phyloP scores from a whole-genome alignment of 768 basidiomycete genomes.

The Vararia minispora region DNA sequence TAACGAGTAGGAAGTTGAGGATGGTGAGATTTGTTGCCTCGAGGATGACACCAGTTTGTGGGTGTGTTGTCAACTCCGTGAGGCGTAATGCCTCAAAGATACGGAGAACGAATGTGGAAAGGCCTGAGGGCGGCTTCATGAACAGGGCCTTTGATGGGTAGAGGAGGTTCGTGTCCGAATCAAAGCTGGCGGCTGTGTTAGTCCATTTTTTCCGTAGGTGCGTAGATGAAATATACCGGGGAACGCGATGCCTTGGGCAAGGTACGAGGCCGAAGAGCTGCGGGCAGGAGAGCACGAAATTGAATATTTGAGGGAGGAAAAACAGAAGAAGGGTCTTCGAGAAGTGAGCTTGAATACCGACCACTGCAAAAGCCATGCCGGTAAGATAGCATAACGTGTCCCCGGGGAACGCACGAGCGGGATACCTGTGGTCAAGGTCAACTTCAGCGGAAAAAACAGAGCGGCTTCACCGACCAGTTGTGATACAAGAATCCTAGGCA shows the following conservation, averaged over 20 bases:
- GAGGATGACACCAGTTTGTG: slow-evolving; percentile 43
- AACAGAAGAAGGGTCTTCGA: slow-evolving; percentile 94
- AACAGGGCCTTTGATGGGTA: slow-evolving; percentile 65
- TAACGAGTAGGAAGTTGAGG: slow-evolving; percentile 73
- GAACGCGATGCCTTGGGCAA: slow-evolving; percentile 90
- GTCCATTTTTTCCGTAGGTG: too few species aligned
- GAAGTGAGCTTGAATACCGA: slow-evolving; percentile 95
- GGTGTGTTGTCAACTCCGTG: slow-evolving; percentile 48
- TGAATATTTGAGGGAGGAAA: slow-evolving; percentile 97
- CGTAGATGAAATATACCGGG: slow-evolving; percentile 42
- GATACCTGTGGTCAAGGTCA: slow-evolving; percentile 56
- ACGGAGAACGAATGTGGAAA: slow-evolving; percentile 45
- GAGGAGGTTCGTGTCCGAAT: slow-evolving; percentile 63
- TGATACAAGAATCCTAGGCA: slow-evolving; percentile 88
- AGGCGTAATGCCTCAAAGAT: slow-evolving; percentile 53
- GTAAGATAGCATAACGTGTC: slow-evolving; percentile 97
- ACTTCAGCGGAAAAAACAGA: not conserved
- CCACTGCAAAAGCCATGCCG: slow-evolving; percentile 98
- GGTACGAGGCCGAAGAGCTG: slow-evolving; percentile 91
- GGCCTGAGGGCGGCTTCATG: slow-evolving; percentile 39
- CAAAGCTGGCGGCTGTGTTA: slow-evolving; percentile 40
- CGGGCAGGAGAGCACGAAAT: slow-evolving; percentile 89
- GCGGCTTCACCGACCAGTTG: slow-evolving; percentile 63
- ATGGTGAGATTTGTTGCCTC: slow-evolving; percentile 87
- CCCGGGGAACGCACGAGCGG: slow-evolving; percentile 88